Conservation (phyloP, 2,329 filamentous ascomycete species). For the Proliferodiscus dingleyae region DNA sequence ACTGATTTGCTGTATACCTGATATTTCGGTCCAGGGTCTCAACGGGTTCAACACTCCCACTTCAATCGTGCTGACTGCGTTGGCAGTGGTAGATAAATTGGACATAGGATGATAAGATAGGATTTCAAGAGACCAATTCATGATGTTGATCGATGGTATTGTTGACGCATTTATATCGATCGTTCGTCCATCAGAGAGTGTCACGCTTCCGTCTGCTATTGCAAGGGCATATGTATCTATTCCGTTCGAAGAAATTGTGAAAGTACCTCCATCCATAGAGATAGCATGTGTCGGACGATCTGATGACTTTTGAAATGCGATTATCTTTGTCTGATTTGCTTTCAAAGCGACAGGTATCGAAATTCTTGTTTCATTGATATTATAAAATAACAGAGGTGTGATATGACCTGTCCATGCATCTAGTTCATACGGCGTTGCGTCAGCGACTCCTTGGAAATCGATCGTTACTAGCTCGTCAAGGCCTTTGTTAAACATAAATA, state of each 20-base stretch:
- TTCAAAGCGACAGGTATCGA: background rate
- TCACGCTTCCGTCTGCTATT: background rate
- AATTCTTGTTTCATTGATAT: background rate
- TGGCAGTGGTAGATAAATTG: constrained; percentile 1
- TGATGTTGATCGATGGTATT: background rate
- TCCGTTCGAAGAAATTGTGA: background rate
- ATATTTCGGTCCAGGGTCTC: constrained; percentile 1
- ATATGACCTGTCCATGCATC: constrained; percentile 7
- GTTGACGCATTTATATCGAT: background rate
- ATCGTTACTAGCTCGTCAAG: no score
- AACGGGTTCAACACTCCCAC: no score
- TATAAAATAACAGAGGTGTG: background rate
- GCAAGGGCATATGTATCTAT: background rate
- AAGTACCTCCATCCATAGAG: background rate
- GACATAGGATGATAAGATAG: background rate
- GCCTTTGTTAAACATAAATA: constrained; percentile 2
- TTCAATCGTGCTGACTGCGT: no score
- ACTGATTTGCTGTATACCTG: background rate
- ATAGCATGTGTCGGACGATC: background rate
- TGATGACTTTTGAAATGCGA: constrained; percentile 1
- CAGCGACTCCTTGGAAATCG: no score
- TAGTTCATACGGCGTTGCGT: background rate
- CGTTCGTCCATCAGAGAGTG: background rate
- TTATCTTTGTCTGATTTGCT: background rate
- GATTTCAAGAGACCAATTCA: background rate